Evolutionary conservation across 2,329 filamentous ascomycete genomes (phyloP).

Genomic region (Pestalotiopsis sp.): DNA sequence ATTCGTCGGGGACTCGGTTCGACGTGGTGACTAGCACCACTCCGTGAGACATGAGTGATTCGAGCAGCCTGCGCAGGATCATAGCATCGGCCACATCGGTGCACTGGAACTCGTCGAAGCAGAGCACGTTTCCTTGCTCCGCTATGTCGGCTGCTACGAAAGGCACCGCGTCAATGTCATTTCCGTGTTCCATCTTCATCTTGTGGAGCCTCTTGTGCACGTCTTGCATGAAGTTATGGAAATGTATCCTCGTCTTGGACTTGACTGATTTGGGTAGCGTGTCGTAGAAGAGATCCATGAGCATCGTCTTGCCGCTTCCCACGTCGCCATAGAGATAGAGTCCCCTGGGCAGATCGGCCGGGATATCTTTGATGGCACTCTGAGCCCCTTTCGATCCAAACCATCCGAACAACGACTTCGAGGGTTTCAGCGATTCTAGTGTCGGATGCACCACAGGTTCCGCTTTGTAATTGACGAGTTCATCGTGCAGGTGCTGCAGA

Average conservation of each 20-base stretch:
- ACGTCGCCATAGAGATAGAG: constrained; percentile 97
- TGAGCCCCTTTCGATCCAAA: constrained; percentile 54
- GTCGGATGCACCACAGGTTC: constrained; percentile 77
- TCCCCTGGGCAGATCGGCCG: constrained; percentile 78
- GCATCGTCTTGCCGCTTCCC: constrained; percentile 96
- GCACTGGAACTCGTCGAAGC: constrained; percentile 98
- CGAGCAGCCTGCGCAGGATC: constrained; percentile 87
- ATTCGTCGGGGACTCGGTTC: constrained; percentile 92
- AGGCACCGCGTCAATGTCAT: constrained; percentile 86
- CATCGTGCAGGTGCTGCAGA: constrained; percentile 86
- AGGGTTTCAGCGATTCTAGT: constrained; percentile 67
- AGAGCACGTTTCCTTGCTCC: constrained; percentile 80
- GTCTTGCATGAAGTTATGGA: constrained; percentile 99
- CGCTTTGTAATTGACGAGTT: constrained; percentile 73
- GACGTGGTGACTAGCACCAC: constrained; percentile 95
- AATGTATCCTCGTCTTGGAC: constrained; percentile 91
- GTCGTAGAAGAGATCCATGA: constrained; percentile 98
- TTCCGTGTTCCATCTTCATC: constrained; percentile 87
- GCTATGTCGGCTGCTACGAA: constrained; percentile 96
- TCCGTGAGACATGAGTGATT: constrained; percentile 93
- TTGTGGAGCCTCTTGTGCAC: constrained; percentile 89
- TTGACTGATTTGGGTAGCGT: constrained; percentile 80
- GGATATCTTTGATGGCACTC: constrained; percentile 55
- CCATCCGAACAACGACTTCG: constrained; percentile 60
- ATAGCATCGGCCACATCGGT: constrained; percentile 98